phyloP scores from a whole-genome alignment of 1,139 yeast genomes.

The Magnusiomyces fungicola region DNA sequence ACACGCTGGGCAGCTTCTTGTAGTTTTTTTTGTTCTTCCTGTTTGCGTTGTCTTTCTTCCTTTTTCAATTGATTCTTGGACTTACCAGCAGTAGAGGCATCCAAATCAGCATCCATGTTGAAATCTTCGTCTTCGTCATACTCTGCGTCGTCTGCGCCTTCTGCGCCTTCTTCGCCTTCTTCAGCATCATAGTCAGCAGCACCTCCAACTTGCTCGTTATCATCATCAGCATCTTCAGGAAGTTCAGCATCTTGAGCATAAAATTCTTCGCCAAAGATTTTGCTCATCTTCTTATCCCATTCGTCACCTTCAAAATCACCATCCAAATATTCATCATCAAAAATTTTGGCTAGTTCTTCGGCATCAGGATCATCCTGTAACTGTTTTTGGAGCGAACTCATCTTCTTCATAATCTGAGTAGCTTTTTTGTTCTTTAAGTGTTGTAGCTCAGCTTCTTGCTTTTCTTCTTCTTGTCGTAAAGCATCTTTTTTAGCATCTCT shows the following conservation, averaged over 20 bases:
- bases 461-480: constrained; percentile 45
- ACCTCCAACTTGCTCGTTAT: constrained; percentile 23
- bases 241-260: constrained; percentile 44
- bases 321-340: constrained; percentile 67
- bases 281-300: constrained; percentile 86
- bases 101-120: constrained; percentile 24
- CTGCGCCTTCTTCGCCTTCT: constrained; percentile 27
- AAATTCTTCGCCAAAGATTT: constrained; percentile 76
- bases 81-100: constrained; percentile 13
- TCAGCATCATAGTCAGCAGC: constrained; percentile 22
- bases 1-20: constrained; percentile 65
- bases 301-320: constrained; percentile 87
- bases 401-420: constrained; percentile 68
- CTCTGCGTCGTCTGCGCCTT: constrained; percentile 26
- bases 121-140: constrained; percentile 27
- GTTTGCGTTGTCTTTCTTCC: constrained; percentile 50
- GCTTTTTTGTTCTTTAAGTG: constrained; percentile 71
- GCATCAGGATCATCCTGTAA: constrained; percentile 72
- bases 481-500: constrained; percentile 64
- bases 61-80: constrained; percentile 27
- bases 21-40: constrained; percentile 55
- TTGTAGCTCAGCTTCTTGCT: constrained; percentile 54
- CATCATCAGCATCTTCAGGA: constrained; percentile 32
- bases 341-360: constrained; percentile 42
- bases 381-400: constrained; percentile 70